Evolutionary conservation across 208 protist species (phyloP).

Genomic region (Acanthamoeba royreba): DNA sequence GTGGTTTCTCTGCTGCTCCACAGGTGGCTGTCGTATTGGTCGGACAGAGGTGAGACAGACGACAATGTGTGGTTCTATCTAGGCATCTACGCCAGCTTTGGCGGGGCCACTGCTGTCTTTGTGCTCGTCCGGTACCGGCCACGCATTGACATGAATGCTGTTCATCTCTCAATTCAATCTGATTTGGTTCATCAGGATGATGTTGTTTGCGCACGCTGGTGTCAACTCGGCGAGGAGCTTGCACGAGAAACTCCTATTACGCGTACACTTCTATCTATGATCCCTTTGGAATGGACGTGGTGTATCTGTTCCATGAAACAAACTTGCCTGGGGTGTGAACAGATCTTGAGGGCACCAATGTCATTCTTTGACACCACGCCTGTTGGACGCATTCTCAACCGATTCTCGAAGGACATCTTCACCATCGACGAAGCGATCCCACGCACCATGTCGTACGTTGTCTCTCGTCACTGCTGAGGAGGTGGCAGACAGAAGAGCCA

Average conservation of each 20-base stretch:
- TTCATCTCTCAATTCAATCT: no score
- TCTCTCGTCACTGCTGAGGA: no score
- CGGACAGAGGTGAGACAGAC: not conserved
- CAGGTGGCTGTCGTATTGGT: conserved; percentile 52
- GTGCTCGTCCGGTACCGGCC: not conserved
- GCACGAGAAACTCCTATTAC: not conserved
- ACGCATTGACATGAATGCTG: no score
- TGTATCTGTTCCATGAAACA: no score
- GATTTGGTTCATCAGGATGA: no score
- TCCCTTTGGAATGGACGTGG: no score
- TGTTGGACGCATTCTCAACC: conserved; percentile 79
- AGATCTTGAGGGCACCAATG: conserved; percentile 74
- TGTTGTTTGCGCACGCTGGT: not conserved
- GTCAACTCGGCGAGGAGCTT: not conserved
- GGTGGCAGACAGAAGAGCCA: no score
- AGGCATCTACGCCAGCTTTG: conserved; percentile 31
- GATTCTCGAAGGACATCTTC: conserved; percentile 73
- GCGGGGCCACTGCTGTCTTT: not conserved
- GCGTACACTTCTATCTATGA: no score
- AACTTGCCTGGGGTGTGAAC: no score
- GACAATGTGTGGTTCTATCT: not conserved
- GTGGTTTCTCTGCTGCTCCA: no score
- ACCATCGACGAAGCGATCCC: conserved; percentile 18
- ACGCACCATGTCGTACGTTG: not conserved
- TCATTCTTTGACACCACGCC: conserved; percentile 83